These are phyloP conservation scores for Ascochyta fabae DNA, from an alignment of 2,329 filamentous ascomycete genomes.

Conservation along the genomic window DNA sequence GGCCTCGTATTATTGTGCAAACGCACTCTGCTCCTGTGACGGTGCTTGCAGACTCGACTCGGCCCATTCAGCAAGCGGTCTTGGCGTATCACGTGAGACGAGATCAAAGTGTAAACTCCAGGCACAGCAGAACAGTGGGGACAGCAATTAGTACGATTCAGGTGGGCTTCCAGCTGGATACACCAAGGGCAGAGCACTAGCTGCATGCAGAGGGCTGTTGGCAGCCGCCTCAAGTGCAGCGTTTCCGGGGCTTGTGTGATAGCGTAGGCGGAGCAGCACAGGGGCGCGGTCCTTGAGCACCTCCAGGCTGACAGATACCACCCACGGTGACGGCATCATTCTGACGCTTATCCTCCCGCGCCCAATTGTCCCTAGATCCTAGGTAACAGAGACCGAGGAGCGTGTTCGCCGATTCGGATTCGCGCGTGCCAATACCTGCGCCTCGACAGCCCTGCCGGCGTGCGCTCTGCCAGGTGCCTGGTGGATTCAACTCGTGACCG, in stretches of 20 bases:
- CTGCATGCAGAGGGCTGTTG: conserved; percentile 9
- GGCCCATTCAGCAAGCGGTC: not conserved
- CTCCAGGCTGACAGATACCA: conserved; percentile 26
- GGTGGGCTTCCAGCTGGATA: not conserved
- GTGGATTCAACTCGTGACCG: conserved; percentile 16
- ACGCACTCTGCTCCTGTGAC: no score
- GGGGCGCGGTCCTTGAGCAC: conserved; percentile 25
- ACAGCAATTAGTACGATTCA: conserved; percentile 3
- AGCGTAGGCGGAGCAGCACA: conserved; percentile 22
- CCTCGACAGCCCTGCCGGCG: conserved; percentile 37
- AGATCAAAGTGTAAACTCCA: not conserved
- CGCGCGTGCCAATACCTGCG: conserved; percentile 45
- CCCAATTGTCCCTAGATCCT: conserved; percentile 31
- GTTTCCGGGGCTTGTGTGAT: conserved; percentile 8
- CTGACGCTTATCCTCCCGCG: conserved; percentile 47
- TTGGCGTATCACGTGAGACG: conserved; percentile 8
- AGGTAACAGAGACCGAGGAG: conserved; percentile 30
- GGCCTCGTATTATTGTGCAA: not conserved
- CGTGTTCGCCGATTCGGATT: conserved; percentile 35
- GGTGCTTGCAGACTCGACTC: not conserved
- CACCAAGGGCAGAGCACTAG: conserved; percentile 1
- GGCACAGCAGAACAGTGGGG: conserved; percentile 6
- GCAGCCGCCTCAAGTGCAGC: conserved; percentile 2
- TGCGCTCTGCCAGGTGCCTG: conserved; percentile 21
- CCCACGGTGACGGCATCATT: conserved; percentile 44